A percentile compares a stretch with the other conserved stretches of the same genome.
These are phyloP conservation scores for Smittium mucronatum DNA, from an alignment of 371 early-diverging fungal species.

Conservation along the genomic window DNA sequence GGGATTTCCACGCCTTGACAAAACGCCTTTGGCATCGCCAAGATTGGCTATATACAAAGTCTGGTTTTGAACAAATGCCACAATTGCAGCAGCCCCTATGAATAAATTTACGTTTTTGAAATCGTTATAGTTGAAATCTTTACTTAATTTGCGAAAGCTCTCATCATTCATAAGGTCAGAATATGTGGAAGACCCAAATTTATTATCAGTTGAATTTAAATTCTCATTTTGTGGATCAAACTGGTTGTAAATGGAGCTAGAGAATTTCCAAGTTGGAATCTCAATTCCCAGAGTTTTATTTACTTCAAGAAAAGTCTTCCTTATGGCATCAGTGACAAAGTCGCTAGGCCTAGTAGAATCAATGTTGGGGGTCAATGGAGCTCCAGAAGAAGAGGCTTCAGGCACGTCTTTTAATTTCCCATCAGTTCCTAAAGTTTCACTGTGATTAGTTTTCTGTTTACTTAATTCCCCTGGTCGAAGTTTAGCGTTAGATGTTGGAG, in stretches of 20 bases:
- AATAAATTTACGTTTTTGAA: background rate
- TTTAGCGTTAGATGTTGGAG: background rate
- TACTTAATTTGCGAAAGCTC: background rate
- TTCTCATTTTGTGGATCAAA: background rate
- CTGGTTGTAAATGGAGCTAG: background rate
- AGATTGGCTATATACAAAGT: constrained; percentile 77
- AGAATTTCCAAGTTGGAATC: constrained; percentile 4
- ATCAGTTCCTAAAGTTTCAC: background rate
- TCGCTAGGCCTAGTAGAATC: constrained; percentile 18
- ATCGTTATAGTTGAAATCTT: background rate
- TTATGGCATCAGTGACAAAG: constrained; percentile 28
- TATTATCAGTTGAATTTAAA: background rate
- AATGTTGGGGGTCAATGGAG: background rate
- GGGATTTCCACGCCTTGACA: constrained; percentile 62
- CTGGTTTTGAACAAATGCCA: constrained; percentile 68
- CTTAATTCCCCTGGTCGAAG: background rate
- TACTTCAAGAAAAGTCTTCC: constrained; percentile 59
- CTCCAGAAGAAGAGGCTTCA: background rate
- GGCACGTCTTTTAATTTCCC: background rate
- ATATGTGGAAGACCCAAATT: no score
- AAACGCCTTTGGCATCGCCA: constrained; percentile 77
- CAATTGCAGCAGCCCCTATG: constrained; percentile 35
- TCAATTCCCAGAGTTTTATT: constrained; percentile 58
- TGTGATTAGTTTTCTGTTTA: background rate
- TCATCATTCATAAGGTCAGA: background rate